A percentile compares a stretch with the other conserved stretches of the same genome.
Conservation (phyloP, 2,329 filamentous ascomycete species). For the Aspergillus pseudonomiae region DNA sequence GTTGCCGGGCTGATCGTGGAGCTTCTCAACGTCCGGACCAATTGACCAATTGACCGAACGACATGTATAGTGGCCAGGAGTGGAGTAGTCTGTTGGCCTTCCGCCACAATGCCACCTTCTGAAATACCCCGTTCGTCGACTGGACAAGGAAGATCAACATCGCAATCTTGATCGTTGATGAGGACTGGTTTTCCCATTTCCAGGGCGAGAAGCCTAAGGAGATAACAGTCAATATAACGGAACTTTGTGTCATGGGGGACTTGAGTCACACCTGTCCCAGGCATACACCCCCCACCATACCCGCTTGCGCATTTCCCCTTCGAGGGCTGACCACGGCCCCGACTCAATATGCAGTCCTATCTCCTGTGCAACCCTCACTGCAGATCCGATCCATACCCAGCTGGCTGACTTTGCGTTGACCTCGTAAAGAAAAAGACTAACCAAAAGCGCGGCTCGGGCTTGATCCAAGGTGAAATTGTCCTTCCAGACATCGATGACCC, state of each 20-base stretch:
- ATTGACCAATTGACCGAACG: conserved; percentile 72
- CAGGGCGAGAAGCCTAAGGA: conserved; percentile 66
- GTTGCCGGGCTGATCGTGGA: conserved; percentile 67
- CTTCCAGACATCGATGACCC: conserved; percentile 77
- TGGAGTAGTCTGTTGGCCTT: conserved; percentile 64
- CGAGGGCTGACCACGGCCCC: conserved; percentile 72
- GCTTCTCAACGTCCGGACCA: conserved; percentile 72
- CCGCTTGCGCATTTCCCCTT: conserved; percentile 81
- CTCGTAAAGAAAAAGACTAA: conserved; percentile 80
- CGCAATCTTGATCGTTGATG: conserved; percentile 87
- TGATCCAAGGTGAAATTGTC: conserved; percentile 77
- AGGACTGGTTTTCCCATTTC: conserved; percentile 79
- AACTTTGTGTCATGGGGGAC: neutral
- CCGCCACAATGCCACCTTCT: conserved; percentile 50
- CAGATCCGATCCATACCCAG: conserved; percentile 81
- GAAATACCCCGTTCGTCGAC: conserved; percentile 72
- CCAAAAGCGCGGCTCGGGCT: conserved; percentile 70
- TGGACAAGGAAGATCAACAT: conserved; percentile 75
- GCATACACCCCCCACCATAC: conserved; percentile 96
- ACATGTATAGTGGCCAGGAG: conserved; percentile 81
- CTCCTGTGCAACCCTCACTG: conserved; percentile 80
- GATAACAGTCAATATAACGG: neutral
- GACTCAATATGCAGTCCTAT: conserved; percentile 78
- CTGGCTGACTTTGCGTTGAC: conserved; percentile 83
- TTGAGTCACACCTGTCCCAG: conserved; percentile 67